Conservation (phyloP, 331 rosid species). For the Dryas integrifolia region DNA sequence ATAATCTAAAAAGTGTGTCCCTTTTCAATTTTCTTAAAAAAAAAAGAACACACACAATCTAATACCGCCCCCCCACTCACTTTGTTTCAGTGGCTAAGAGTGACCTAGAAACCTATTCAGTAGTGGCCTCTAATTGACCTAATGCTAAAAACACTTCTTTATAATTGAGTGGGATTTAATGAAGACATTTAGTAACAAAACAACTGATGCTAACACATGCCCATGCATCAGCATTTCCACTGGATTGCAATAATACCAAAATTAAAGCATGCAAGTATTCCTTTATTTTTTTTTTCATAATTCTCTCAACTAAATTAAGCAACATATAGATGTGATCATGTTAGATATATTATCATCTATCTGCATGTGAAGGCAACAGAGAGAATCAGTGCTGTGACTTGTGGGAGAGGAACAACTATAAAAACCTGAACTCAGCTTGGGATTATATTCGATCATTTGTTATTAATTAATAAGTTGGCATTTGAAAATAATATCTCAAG, state of each 20-base stretch:
- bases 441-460: too few relatives aligned
- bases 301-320: too few relatives aligned
- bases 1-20: background rate
- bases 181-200: background rate
- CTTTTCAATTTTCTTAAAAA: background rate
- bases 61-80: conserved; percentile 65
- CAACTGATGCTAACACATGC: background rate
- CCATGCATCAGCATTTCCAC: conserved; percentile 14
- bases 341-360: too few relatives aligned
- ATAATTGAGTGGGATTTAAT: background rate
- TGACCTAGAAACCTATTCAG: conserved; percentile 7
- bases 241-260: background rate
- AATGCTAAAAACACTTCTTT: too few relatives aligned
- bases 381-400: background rate
- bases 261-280: too few relatives aligned
- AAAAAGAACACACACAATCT: background rate
- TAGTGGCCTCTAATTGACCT: conserved; percentile 53
- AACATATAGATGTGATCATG: too few relatives aligned
- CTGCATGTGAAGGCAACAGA: background rate
- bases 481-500: too few relatives aligned
- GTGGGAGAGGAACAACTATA: background rate
- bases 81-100: conserved; percentile 31
- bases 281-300: too few relatives aligned
- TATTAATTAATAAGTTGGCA: too few relatives aligned
- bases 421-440: background rate